phyloP scores from a whole-genome alignment of 345 rosid species.

The Eucalyptus guilfoylei region DNA sequence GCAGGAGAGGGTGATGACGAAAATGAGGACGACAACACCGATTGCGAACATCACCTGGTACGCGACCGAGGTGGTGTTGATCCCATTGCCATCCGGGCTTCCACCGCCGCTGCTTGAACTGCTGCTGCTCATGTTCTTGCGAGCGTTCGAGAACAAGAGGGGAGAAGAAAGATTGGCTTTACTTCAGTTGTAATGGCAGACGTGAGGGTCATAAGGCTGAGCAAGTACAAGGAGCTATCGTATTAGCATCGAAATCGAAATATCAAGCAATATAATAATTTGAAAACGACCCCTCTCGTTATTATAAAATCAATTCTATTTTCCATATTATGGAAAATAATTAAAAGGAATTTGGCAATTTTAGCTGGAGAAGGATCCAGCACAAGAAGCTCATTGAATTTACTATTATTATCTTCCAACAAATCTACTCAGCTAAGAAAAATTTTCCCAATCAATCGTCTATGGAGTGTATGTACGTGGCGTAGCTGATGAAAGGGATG shows the following conservation, averaged over 20 bases:
- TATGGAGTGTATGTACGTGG: slow-evolving; percentile 59
- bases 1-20: not conserved
- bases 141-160: not conserved
- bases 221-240: not conserved
- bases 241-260: not conserved
- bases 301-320: not conserved
- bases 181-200: not conserved
- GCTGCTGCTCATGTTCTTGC: not conserved
- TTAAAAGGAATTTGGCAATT: not conserved
- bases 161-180: not conserved
- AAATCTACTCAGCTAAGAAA: not conserved
- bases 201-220: not conserved
- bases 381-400: not conserved
- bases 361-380: not conserved
- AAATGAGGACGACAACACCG: not conserved
- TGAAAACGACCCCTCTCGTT: not conserved
- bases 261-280: not conserved
- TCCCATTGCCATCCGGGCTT: not conserved
- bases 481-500: slow-evolving; percentile 50
- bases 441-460: not conserved
- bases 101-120: not conserved
- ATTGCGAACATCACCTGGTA: not conserved
- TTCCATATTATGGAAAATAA: not conserved
- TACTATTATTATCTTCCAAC: not conserved
- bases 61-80: not conserved